Evolutionary conservation across 1,139 yeast genomes (phyloP).

Genomic region (Candida sp.): DNA sequence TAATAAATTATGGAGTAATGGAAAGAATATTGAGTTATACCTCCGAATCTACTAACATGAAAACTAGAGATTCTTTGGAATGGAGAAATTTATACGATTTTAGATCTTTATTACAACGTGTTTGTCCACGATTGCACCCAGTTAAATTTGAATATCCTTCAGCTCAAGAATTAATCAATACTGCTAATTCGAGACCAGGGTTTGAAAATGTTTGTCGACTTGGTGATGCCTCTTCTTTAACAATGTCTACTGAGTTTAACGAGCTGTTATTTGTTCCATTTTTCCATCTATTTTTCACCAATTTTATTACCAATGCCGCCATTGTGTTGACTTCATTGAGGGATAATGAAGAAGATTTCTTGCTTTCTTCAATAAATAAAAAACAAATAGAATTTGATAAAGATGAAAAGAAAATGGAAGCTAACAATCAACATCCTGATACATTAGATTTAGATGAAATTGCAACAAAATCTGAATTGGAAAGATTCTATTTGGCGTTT

Average conservation of each 20-base stretch:
- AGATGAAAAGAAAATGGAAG: constrained; percentile 6
- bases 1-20: constrained; percentile 62
- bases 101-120: constrained; percentile 63
- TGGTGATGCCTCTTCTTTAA: constrained; percentile 16
- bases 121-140: constrained; percentile 55
- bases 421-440: constrained; percentile 5
- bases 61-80: constrained; percentile 29
- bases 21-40: constrained; percentile 73
- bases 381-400: constrained; percentile 21
- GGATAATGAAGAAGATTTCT: constrained; percentile 82
- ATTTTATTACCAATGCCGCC: constrained; percentile 71
- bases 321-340: constrained; percentile 76
- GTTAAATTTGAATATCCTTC: constrained; percentile 28
- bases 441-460: constrained; percentile 48
- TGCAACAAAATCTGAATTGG: constrained; percentile 77
- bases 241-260: constrained; percentile 20
- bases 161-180: constrained; percentile 20
- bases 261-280: constrained; percentile 36
- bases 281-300: constrained; percentile 53
- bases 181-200: constrained; percentile 18
- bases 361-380: constrained; percentile 47
- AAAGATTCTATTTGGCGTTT: constrained; percentile 78
- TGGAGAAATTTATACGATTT: constrained; percentile 57
- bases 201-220: constrained; percentile 21
- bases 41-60: constrained; percentile 55